Evolutionary conservation across 441 rosid genomes (phyloP), one percentile per base, ranked within the genome.

Genomic region (Adansonia grandidieri): DNA sequence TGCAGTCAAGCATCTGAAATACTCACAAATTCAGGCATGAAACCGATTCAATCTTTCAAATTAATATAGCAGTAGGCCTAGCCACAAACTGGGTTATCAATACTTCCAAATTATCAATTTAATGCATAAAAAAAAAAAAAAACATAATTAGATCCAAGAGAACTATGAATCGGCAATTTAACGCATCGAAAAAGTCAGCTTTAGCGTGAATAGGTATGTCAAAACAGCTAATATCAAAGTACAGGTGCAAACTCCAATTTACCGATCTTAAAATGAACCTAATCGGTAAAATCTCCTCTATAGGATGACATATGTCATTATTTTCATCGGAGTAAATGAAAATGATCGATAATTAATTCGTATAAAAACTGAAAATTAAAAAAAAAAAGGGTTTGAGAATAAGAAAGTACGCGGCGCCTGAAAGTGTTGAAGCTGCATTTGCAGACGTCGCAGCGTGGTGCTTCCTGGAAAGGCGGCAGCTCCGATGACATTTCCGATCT

Each of bases 381-480:
- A 37, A 56, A 42, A 1, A 6, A 9, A 6, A 15, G 17, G 14
- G 48, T 6, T 22, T 10, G 28, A 32, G 22, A 50, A 57, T 0
- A 47, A 62, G 28, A 71, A 62, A 28, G 67, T 85, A 92, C 94
- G 80, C 93, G 90, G 68, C 95, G 87, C 73, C 93, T 81, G 91
- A 92, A 90, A 78, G 93, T 81, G 86, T 85, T 89, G 88, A 91
- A 92, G 83, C 92, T 91, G 87, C 97, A 91, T 81, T 90, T 90
- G 76, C 95, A 92, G 83, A 91, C 91, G 77, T 92, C 92, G 80
- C 97, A 90, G 75, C 91, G 92, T 58, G 89, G 79, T 48, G 97
- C 84, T 86, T 91, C 93, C 73, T 90, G 89, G 84, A 89, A 90
- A 71, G 89, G 77, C 28, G 93, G 95, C 11, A 95, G 92, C 86